Evolutionary conservation across 495 filamentous ascomycete species (phyloP), one percentile per base, ranked within the genome.

Genomic region (Amniculicola lignicola): DNA sequence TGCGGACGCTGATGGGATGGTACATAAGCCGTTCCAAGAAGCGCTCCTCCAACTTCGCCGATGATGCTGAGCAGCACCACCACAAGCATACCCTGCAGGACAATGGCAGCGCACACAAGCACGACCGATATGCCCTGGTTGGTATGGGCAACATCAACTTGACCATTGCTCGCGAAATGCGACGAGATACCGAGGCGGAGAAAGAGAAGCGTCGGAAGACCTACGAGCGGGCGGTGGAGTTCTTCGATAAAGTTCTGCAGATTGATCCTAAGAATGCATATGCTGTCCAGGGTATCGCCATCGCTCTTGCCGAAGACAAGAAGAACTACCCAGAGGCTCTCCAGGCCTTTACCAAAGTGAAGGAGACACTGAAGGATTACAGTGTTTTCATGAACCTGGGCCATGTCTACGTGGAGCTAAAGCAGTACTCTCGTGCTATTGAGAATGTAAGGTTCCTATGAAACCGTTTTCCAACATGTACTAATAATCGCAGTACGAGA

Each of bases 61-160:
- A 97, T 53, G 93, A 98, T 61, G 84, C 80, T 21, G 93, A 98
- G 69, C 82, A 94, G 61, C 82, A 90, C 4, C 90, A 96, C 66
- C 91, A 92, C 76, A 98, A 97, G 72, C 90, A 97, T 65, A 95
- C 90, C 0, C 76, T 98, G 15, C 90, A 96, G 67, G 48, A 53
- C 11, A 21, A 24, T 11, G 55, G 97, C 70, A n/a, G n/a, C n/a
- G n/a, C n/a, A n/a, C n/a, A n/a, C n/a, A 97, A 98, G 75, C 93
- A 97, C 67, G 93, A 98, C 64, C 82, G 88, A 12, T 98, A 97
- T 69, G 86, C 93, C 3, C 75, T 98, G 27, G 89, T 90, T 10
- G 92, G 87, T 4, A 97, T 98, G 93, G 93, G 93, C 16, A 98
- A 98, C 70, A 70, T 97, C 42, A 87, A 92, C 63, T 79, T 96